Percentiles rank a stretch among this genome's conserved stretches.
These are phyloP conservation scores for Saccharomycopsis crataegensis DNA, from an alignment of 1,139 yeast genomes.

Conservation along the genomic window DNA sequence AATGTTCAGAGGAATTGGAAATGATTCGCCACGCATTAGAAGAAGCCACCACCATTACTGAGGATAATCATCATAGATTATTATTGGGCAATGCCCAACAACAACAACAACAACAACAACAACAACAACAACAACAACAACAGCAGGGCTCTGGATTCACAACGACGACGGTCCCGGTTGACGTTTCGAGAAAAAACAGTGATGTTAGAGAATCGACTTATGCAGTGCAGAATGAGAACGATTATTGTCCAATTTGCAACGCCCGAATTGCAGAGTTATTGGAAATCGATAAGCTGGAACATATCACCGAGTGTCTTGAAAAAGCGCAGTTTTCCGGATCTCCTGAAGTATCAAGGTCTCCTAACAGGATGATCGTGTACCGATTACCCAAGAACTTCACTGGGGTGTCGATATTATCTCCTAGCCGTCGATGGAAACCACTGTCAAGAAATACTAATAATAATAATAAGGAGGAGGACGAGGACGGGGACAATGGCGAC, in stretches of 20 bases:
- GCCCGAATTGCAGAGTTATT: slow-evolving; percentile 50
- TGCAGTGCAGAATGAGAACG: slow-evolving; percentile 17
- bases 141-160: neutral
- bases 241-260: slow-evolving; percentile 26
- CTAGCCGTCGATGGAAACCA: too few species aligned
- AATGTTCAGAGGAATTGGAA: slow-evolving; percentile 55
- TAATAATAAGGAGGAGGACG: too few species aligned
- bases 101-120: neutral
- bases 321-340: slow-evolving; percentile 62
- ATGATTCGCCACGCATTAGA: slow-evolving; percentile 17
- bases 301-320: slow-evolving; percentile 61
- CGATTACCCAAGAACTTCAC: slow-evolving; percentile 48
- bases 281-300: slow-evolving; percentile 52
- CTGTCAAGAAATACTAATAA: neutral
- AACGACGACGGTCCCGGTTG: neutral
- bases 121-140: neutral
- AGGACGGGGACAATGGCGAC: too few species aligned
- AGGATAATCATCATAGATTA: neutral
- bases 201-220: neutral
- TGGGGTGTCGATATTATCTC: neutral
- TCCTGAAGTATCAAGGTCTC: slow-evolving; percentile 38
- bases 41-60: neutral
- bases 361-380: slow-evolving; percentile 82
- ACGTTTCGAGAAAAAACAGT: neutral
- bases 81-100: neutral